Conservation (phyloP, 768 basidiomycete genomes). For the Termitomyces eurrhizus region DNA sequence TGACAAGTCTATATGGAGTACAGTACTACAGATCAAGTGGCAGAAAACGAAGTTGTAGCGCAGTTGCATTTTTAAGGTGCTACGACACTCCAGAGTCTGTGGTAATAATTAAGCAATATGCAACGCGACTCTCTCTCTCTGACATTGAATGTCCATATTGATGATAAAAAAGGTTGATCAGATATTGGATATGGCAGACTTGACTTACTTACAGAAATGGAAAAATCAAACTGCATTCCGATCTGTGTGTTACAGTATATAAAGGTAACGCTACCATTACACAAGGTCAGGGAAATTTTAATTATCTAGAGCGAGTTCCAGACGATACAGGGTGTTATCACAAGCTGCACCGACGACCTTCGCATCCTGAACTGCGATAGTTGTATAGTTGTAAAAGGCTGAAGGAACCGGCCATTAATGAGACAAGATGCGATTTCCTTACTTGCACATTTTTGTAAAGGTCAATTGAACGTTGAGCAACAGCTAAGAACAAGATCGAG, state of each 20-base stretch:
- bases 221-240: slow-evolving; percentile 26
- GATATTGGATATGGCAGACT: neutral
- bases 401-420: slow-evolving; percentile 14
- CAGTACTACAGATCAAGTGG: too few relatives aligned
- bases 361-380: too few relatives aligned
- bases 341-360: slow-evolving; percentile 13
- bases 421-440: slow-evolving; percentile 10
- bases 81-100: neutral
- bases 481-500: slow-evolving; percentile 15
- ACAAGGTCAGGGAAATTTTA: neutral
- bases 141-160: too few relatives aligned
- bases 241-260: slow-evolving; percentile 21
- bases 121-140: neutral
- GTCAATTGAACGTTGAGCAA: slow-evolving; percentile 24
- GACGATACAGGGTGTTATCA: slow-evolving; percentile 24
- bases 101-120: neutral
- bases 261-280: slow-evolving; percentile 20
- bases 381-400: too few relatives aligned
- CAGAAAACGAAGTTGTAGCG: neutral
- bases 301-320: too few relatives aligned
- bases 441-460: slow-evolving; percentile 19
- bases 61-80: neutral
- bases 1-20: neutral
- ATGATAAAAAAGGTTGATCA: neutral
- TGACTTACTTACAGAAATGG: slow-evolving; percentile 23